Conservation (phyloP, 495 filamentous ascomycete genomes). For the Trichoderma erinaceum region DNA sequence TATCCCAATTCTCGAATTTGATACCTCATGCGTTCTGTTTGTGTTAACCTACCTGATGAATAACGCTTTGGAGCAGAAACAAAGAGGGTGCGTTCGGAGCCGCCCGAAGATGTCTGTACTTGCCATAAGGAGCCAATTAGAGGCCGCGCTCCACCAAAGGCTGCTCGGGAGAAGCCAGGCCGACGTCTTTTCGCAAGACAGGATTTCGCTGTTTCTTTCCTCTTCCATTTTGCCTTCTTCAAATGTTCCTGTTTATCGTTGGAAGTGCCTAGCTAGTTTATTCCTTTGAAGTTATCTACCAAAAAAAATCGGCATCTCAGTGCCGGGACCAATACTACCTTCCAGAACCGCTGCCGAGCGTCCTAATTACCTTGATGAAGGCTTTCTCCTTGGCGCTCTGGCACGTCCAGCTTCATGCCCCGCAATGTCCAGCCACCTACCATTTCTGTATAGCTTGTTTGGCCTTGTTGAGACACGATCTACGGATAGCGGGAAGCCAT, state of each 20-base stretch:
- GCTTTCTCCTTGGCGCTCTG: background rate
- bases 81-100: too few relatives aligned
- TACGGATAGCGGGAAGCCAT: conserved; percentile 1
- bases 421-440: background rate
- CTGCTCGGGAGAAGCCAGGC: too few relatives aligned
- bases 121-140: too few relatives aligned
- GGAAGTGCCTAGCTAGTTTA: background rate
- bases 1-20: too few relatives aligned
- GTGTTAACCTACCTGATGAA: too few relatives aligned
- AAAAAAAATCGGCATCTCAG: background rate
- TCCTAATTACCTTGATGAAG: background rate
- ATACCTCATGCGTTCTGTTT: too few relatives aligned
- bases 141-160: too few relatives aligned
- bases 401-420: background rate
- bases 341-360: background rate
- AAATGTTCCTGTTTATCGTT: background rate
- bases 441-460: background rate
- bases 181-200: too few relatives aligned
- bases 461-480: background rate
- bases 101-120: too few relatives aligned
- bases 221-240: too few relatives aligned
- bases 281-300: background rate
- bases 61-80: too few relatives aligned
- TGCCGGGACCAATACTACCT: background rate
- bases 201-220: too few relatives aligned